Evolutionary conservation across 2,329 filamentous ascomycete species (phyloP).

Genomic region (Thelonectria blattea): DNA sequence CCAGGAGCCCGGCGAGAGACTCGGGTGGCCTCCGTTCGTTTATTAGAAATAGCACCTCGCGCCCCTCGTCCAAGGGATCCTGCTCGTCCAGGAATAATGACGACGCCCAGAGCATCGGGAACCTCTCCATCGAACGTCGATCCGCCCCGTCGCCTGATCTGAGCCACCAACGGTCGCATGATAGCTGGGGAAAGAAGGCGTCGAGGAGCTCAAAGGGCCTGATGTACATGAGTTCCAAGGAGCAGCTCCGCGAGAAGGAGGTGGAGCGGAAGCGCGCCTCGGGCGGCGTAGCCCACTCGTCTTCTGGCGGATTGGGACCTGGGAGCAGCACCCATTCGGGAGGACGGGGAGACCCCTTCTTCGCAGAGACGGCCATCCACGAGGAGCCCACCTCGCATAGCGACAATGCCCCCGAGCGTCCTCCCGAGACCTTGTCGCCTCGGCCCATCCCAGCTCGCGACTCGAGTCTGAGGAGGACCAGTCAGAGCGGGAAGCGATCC

Average conservation of each 20-base stretch:
- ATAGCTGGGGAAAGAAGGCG: conserved; percentile 68
- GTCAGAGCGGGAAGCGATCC: conserved; percentile 58
- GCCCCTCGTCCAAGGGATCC: conserved; percentile 66
- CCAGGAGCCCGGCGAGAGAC: conserved; percentile 59
- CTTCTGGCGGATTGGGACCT: conserved; percentile 45
- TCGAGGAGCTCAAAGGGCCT: conserved; percentile 61
- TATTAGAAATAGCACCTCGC: conserved; percentile 57
- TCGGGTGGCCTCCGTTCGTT: conserved; percentile 63
- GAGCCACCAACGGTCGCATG: conserved; percentile 59
- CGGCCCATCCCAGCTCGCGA: conserved; percentile 69
- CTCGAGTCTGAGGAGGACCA: conserved; percentile 69
- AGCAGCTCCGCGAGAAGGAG: conserved; percentile 68
- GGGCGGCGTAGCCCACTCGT: conserved; percentile 29
- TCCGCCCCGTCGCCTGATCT: conserved; percentile 56
- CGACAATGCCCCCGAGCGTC: conserved; percentile 37
- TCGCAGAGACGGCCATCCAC: conserved; percentile 60
- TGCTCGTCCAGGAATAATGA: conserved; percentile 61
- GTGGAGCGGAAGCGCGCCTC: conserved; percentile 63
- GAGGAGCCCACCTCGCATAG: conserved; percentile 54
- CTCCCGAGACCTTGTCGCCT: conserved; percentile 44
- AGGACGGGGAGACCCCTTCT: conserved; percentile 53
- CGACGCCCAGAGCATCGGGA: conserved; percentile 67
- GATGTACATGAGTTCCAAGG: conserved; percentile 77
- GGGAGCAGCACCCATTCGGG: conserved; percentile 45
- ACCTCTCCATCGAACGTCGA: conserved; percentile 66